phyloP scores from a whole-genome alignment of 148 eudicot genomes.

The Salicornia ramosissima region DNA sequence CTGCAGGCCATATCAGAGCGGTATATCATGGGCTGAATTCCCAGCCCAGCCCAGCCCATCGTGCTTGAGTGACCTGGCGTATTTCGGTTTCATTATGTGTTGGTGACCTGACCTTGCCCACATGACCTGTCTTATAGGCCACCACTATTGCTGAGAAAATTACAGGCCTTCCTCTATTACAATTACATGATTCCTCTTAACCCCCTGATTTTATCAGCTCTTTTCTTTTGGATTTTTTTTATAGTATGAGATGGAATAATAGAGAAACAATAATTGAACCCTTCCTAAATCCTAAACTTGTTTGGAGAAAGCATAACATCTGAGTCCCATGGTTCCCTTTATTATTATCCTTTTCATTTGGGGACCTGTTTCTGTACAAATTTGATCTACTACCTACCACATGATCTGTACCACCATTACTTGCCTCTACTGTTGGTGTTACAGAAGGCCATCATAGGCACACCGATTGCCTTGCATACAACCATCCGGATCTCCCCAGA shows the following conservation, averaged over 20 bases:
- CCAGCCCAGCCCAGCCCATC: not conserved
- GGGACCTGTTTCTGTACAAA: too few species aligned
- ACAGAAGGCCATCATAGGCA: not conserved
- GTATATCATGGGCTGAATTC: not conserved
- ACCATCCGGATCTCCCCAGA: not conserved
- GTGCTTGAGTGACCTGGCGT: not conserved
- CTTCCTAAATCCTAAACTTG: not conserved
- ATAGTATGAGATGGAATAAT: not conserved
- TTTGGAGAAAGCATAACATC: constrained; percentile 6
- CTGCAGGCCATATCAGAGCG: too few species aligned
- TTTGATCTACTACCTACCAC: not conserved
- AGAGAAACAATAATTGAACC: constrained; percentile 7
- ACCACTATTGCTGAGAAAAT: not conserved
- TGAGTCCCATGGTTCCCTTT: not conserved
- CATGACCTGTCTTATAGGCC: not conserved
- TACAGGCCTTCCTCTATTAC: too few species aligned
- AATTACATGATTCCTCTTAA: too few species aligned
- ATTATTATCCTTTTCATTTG: too few species aligned
- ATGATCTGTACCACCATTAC: not conserved
- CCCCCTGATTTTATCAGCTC: not conserved
- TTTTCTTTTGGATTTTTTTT: constrained; percentile 8
- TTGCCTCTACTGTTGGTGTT: not conserved
- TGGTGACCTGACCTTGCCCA: not conserved
- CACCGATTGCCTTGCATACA: not conserved
- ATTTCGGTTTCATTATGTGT: not conserved